Evolutionary conservation across 2,329 filamentous ascomycete genomes (phyloP).

Genomic region (Dactylellina haptotyla): DNA sequence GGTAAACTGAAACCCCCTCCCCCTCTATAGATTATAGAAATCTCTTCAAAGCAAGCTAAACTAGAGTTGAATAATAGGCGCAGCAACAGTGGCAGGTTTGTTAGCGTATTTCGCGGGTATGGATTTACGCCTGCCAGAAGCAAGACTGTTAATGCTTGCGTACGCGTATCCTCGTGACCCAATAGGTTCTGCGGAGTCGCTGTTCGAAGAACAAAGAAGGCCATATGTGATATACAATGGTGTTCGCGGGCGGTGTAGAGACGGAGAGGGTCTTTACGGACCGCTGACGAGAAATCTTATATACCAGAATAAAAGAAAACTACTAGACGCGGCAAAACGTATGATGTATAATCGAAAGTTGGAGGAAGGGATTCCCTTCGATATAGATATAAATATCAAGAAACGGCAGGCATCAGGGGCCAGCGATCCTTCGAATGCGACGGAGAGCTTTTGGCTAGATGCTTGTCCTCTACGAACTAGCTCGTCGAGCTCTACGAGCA

Average conservation of each 20-base stretch:
- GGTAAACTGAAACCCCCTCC: no score
- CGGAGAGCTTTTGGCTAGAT: neutral
- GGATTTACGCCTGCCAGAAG: neutral
- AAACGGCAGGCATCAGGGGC: no score
- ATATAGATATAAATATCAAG: neutral
- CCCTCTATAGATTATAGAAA: no score
- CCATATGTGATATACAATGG: neutral
- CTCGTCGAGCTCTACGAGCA: neutral
- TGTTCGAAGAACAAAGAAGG: neutral
- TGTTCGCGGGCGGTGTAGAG: neutral
- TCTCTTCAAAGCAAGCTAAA: no score
- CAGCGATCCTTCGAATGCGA: neutral
- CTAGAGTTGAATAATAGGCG: no score
- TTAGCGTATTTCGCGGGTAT: neutral
- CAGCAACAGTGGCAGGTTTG: neutral
- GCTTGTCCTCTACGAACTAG: neutral
- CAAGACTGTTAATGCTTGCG: neutral
- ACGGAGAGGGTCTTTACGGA: neutral
- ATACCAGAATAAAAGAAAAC: neutral
- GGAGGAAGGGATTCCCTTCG: neutral
- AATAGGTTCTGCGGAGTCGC: neutral
- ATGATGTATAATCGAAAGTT: neutral
- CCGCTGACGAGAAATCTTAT: neutral
- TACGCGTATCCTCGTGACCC: neutral
- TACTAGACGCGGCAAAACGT: neutral